A percentile compares a stretch with the other conserved stretches of the same genome.
Evolutionary conservation across 2,329 filamentous ascomycete species (phyloP).

Genomic region (Sordariomycetes sp.): DNA sequence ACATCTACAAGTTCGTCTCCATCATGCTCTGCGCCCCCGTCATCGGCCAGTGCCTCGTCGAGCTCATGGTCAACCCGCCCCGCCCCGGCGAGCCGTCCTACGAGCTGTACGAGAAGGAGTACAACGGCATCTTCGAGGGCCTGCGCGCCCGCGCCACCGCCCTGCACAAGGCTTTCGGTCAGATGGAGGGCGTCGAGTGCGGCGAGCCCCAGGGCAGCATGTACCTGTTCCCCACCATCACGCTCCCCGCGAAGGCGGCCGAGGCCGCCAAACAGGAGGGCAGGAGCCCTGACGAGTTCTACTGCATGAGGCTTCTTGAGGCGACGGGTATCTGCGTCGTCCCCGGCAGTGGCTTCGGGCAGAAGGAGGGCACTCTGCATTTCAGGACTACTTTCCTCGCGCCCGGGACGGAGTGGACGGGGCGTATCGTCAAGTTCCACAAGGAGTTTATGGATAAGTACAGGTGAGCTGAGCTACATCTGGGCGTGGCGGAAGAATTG

Average conservation of each 20-base stretch:
- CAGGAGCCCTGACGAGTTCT: conserved; percentile 81
- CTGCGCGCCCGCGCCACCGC: conserved; percentile 73
- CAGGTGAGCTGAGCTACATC: conserved; percentile 23
- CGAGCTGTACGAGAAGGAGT: conserved; percentile 77
- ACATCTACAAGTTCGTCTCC: conserved; percentile 98
- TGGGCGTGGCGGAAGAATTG: neutral
- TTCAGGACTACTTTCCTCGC: conserved; percentile 96
- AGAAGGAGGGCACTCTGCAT: conserved; percentile 83
- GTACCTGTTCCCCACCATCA: conserved; percentile 98
- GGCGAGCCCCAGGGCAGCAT: conserved; percentile 87
- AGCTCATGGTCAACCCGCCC: conserved; percentile 97
- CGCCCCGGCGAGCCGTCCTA: conserved; percentile 73
- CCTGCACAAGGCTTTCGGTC: conserved; percentile 78
- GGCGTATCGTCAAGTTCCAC: conserved; percentile 83
- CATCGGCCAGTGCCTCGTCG: conserved; percentile 89
- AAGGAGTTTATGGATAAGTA: conserved; percentile 83
- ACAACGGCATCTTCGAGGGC: conserved; percentile 70
- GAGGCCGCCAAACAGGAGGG: conserved; percentile 67
- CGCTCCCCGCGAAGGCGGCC: conserved; percentile 64
- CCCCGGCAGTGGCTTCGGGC: conserved; percentile 85
- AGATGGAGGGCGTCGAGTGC: conserved; percentile 95
- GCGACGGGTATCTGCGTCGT: conserved; percentile 93
- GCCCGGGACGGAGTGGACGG: conserved; percentile 91
- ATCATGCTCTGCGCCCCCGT: conserved; percentile 96
- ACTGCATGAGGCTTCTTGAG: conserved; percentile 83